Percentiles rank a stretch among this genome's conserved stretches.
phyloP scores from a whole-genome alignment of 1,284 basidiomycete genomes.

The Malassezia globosa region DNA sequence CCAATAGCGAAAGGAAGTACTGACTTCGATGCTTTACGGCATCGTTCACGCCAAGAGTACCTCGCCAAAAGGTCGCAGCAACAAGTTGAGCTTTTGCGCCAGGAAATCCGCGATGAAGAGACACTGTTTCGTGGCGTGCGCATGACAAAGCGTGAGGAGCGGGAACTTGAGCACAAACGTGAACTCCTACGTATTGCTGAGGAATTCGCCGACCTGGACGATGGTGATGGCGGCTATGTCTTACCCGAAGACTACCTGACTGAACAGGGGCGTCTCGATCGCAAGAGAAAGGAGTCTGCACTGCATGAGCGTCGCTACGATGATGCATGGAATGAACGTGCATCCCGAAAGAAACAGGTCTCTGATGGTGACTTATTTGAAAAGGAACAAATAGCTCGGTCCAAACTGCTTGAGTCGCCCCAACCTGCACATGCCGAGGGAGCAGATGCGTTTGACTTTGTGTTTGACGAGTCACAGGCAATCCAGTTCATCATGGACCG shows the following conservation, averaged over 20 bases:
- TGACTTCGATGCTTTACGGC: conserved; percentile 30
- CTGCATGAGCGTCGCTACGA: conserved; percentile 76
- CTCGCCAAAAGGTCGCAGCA: conserved; percentile 90
- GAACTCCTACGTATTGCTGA: conserved; percentile 83
- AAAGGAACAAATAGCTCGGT: conserved; percentile 75
- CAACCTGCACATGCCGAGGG: conserved; percentile 20
- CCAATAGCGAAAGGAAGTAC: too few relatives aligned
- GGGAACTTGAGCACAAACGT: conserved; percentile 79
- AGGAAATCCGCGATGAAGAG: conserved; percentile 56
- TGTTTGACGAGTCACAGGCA: conserved; percentile 92
- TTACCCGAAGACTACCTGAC: conserved; percentile 70
- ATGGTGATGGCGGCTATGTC: conserved; percentile 49
- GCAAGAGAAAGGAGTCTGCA: conserved; percentile 85
- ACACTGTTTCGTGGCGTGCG: conserved; percentile 37
- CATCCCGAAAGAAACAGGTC: conserved; percentile 60
- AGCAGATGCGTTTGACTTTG: conserved; percentile 67
- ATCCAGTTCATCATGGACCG: conserved; percentile 89
- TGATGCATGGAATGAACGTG: conserved; percentile 57
- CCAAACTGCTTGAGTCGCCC: conserved; percentile 48
- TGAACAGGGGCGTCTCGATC: conserved; percentile 95
- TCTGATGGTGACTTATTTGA: conserved; percentile 89
- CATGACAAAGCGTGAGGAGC: conserved; percentile 68
- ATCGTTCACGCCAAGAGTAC: conserved; percentile 65
- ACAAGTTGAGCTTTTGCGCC: conserved; percentile 80
- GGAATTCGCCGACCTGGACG: conserved; percentile 84